A percentile compares a stretch with the other conserved stretches of the same genome.
Evolutionary conservation across 805 yeast species (phyloP).

Genomic region (Priceomyces carsonii): DNA sequence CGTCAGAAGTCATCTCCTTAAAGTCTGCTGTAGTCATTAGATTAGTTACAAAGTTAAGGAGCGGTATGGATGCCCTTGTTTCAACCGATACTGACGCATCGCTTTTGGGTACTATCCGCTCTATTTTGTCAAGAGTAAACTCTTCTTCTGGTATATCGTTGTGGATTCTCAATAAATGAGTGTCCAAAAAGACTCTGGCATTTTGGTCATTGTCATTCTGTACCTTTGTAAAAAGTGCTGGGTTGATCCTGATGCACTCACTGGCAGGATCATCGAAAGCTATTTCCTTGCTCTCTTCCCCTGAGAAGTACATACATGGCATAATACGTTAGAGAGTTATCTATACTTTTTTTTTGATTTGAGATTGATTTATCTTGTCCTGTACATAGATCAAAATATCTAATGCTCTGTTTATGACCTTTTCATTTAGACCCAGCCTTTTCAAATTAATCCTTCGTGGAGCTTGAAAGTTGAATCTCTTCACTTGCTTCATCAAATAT

Average conservation of each 20-base stretch:
- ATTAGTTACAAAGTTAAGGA: constrained; percentile 2
- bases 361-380: too few species aligned
- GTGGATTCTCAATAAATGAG: constrained; percentile 4
- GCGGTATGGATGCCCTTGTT: background rate
- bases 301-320: constrained; percentile 7
- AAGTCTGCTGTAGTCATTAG: constrained; percentile 3
- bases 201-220: constrained; percentile 4
- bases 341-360: too few species aligned
- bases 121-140: background rate
- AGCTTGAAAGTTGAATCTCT: too few species aligned
- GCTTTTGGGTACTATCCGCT: constrained; percentile 3
- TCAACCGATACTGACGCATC: constrained; percentile 3
- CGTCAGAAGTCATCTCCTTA: constrained; percentile 2
- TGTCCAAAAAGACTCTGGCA: constrained; percentile 6
- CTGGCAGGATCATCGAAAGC: constrained; percentile 1
- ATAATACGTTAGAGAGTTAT: background rate
- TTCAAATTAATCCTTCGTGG: too few species aligned
- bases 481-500: too few species aligned
- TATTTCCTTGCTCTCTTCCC: constrained; percentile 3
- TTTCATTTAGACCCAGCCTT: too few species aligned
- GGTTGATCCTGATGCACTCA: background rate
- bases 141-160: constrained; percentile 1
- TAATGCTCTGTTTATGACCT: background rate
- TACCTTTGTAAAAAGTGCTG: constrained; percentile 2
- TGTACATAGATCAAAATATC: too few species aligned